phyloP scores from a whole-genome alignment of 2,329 filamentous ascomycete species.

The Curvularia sp. region DNA sequence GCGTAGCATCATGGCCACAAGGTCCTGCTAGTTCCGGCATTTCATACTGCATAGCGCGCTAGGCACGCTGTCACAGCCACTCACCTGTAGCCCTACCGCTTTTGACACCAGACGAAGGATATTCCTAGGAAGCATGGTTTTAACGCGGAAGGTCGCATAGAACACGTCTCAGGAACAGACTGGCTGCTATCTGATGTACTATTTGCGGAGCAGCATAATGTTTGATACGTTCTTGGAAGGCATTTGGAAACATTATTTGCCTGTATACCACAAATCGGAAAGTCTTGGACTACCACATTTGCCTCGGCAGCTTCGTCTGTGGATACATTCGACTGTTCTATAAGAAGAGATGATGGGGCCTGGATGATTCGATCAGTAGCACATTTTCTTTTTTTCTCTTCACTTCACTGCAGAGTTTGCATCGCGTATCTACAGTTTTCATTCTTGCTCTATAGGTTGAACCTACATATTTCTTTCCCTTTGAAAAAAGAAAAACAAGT shows the following conservation, averaged over 20 bases:
- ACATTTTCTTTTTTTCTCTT: not conserved
- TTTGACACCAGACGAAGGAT: conserved; percentile 7
- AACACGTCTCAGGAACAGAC: conserved; percentile 5
- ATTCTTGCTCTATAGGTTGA: not conserved
- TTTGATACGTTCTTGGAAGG: conserved; percentile 15
- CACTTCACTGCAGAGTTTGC: not conserved
- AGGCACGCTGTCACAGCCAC: conserved; percentile 14
- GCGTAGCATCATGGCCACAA: conserved; percentile 4
- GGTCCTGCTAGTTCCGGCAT: conserved; percentile 1
- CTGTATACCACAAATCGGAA: not conserved
- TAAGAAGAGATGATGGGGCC: not conserved
- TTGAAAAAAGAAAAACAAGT: no score
- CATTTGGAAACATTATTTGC: conserved; percentile 25
- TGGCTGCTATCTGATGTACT: conserved; percentile 12
- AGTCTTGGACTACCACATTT: not conserved
- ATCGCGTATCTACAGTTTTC: not conserved
- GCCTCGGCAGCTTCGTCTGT: conserved; percentile 2
- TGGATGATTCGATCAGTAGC: not conserved
- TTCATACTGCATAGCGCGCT: not conserved
- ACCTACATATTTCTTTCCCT: not conserved
- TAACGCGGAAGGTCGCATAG: conserved; percentile 16
- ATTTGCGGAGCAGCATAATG: conserved; percentile 25
- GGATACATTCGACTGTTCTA: not conserved
- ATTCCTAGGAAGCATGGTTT: conserved; percentile 8
- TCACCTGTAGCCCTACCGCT: conserved; percentile 18